A percentile compares a stretch with the other conserved stretches of the same genome.
These are phyloP conservation scores for Talaromyces thailandensis DNA, from an alignment of 495 filamentous ascomycete species.

Conservation along the genomic window DNA sequence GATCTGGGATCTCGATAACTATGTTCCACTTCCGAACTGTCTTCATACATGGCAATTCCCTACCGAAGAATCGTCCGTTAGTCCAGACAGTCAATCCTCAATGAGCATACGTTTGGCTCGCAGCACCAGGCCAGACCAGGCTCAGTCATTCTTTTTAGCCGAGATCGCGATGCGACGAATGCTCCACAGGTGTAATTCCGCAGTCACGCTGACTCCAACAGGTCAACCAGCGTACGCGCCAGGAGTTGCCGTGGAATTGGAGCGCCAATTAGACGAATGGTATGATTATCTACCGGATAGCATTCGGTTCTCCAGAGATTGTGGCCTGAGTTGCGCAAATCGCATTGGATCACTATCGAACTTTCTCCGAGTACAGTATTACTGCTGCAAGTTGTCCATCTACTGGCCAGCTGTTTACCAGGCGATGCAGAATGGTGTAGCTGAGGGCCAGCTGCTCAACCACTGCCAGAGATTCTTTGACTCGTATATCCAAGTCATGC, in stretches of 20 bases:
- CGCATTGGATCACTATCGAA: slow-evolving; percentile 1
- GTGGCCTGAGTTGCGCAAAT: not conserved
- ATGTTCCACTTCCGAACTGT: slow-evolving; percentile 4
- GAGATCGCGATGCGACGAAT: slow-evolving; percentile 5
- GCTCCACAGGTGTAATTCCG: slow-evolving; percentile 2
- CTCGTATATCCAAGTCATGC: slow-evolving; percentile 1
- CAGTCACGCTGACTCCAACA: not conserved
- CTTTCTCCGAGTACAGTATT: slow-evolving; percentile 5
- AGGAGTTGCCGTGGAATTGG: slow-evolving; percentile 3
- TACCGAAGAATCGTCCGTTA: not conserved
- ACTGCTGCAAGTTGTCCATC: slow-evolving; percentile 6
- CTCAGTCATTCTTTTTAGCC: slow-evolving; percentile 1
- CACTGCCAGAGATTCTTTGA: slow-evolving; percentile 3
- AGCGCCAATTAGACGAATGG: slow-evolving; percentile 6
- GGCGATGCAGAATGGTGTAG: slow-evolving; percentile 6
- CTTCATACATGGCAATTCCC: not conserved
- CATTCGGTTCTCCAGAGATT: slow-evolving; percentile 6
- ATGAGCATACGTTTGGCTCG: not conserved
- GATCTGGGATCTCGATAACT: slow-evolving; percentile 1
- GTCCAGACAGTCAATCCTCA: not conserved
- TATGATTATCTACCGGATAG: slow-evolving; percentile 5
- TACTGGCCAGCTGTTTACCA: slow-evolving; percentile 6
- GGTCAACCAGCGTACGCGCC: slow-evolving; percentile 4
- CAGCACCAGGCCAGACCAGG: not conserved
- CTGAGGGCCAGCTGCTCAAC: not conserved